Conservation (phyloP, 2,329 filamentous ascomycete species). For the Dendryphion nanum region DNA sequence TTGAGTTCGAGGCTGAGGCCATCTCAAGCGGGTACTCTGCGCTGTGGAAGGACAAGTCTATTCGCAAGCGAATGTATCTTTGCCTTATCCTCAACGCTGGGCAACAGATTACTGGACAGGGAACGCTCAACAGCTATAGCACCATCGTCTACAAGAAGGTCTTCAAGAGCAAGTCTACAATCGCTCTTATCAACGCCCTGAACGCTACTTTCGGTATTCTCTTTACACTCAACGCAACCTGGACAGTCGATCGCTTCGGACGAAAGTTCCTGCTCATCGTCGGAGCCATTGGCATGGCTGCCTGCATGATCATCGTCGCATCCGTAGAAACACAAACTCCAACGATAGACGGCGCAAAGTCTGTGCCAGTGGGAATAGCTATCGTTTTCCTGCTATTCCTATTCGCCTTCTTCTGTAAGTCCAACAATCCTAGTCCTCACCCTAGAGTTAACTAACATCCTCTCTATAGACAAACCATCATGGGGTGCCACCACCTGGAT, state of each 20-base stretch:
- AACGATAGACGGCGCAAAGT: constrained; percentile 53
- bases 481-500: constrained; percentile 72
- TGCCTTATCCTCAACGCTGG: constrained; percentile 68
- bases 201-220: constrained; percentile 72
- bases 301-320: constrained; percentile 68
- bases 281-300: constrained; percentile 66
- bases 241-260: constrained; percentile 71
- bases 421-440: not conserved
- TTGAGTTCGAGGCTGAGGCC: constrained; percentile 70
- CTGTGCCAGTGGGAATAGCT: constrained; percentile 61
- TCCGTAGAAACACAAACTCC: constrained; percentile 60
- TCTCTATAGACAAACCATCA: constrained; percentile 58
- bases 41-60: constrained; percentile 67
- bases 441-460: constrained; percentile 15
- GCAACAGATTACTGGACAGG: constrained; percentile 71
- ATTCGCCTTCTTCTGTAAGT: constrained; percentile 61
- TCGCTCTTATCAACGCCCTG: constrained; percentile 71
- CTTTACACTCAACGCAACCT: constrained; percentile 71
- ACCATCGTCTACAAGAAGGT: constrained; percentile 74
- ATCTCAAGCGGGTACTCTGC: constrained; percentile 63
- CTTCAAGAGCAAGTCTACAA: constrained; percentile 55
- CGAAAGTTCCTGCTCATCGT: constrained; percentile 68
- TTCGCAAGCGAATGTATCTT: constrained; percentile 65
- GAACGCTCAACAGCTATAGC: constrained; percentile 70
- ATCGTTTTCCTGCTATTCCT: constrained; percentile 68